phyloP scores from a whole-genome alignment of 208 protist species.

The Porcisia deanei region DNA sequence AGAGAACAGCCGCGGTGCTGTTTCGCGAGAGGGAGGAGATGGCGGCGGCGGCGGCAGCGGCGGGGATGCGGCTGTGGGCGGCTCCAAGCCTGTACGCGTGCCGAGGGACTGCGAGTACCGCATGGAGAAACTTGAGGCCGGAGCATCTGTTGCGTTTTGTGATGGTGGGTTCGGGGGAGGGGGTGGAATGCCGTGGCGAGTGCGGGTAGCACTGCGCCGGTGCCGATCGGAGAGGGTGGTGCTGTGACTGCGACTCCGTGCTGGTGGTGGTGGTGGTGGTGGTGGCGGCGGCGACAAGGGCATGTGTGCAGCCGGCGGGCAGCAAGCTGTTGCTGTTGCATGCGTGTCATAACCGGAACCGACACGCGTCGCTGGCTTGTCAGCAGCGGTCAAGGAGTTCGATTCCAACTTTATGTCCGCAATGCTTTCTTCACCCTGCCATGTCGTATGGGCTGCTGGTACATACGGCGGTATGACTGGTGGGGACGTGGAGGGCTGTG shows the following conservation, averaged over 20 bases:
- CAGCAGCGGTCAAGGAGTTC: neutral
- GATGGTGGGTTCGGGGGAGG: constrained; percentile 17
- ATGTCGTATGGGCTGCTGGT: neutral
- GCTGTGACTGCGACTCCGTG: constrained; percentile 17
- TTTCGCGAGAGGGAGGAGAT: neutral
- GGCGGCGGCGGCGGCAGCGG: neutral
- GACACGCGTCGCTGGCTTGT: neutral
- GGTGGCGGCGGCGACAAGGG: constrained; percentile 4
- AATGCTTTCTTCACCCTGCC: neutral
- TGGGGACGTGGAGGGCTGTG: neutral
- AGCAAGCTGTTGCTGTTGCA: neutral
- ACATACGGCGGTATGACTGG: neutral
- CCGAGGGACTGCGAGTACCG: constrained; percentile 7
- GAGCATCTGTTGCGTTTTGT: neutral
- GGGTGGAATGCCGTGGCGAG: constrained; percentile 5
- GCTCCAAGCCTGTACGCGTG: neutral
- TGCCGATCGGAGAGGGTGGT: constrained; percentile 5
- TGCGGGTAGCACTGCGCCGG: constrained; percentile 2
- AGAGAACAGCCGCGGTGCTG: constrained; percentile 12
- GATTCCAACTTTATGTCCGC: neutral
- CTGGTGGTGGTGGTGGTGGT: constrained; percentile 18
- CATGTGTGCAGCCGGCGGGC: neutral
- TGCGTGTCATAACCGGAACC: neutral
- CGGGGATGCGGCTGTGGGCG: neutral
- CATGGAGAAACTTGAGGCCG: constrained; percentile 1